A percentile compares a stretch with the other conserved stretches of the same genome.
Evolutionary conservation across 257 asterid species (phyloP).

Genomic region (Phtheirospermum japonicum): DNA sequence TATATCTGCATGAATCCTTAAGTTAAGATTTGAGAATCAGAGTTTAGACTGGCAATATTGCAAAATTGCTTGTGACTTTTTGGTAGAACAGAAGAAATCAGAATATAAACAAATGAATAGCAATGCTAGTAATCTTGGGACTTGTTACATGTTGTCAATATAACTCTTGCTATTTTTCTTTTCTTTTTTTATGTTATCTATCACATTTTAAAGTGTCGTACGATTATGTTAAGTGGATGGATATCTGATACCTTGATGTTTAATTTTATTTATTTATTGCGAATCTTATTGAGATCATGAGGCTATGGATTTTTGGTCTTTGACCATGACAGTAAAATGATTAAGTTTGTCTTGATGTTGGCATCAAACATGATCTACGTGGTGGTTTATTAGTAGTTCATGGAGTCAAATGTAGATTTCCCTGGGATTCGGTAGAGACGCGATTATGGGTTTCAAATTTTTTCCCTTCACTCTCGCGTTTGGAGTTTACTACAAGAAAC

Average conservation of each 20-base stretch:
- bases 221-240: background rate
- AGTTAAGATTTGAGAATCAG: too few relatives aligned
- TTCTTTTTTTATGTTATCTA: background rate
- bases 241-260: constrained; percentile 6
- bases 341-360: background rate
- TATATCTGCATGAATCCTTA: too few relatives aligned
- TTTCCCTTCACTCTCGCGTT: background rate
- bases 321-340: background rate
- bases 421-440: background rate
- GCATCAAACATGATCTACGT: background rate
- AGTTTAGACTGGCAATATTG: too few relatives aligned
- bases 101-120: too few relatives aligned
- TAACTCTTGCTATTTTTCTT: background rate
- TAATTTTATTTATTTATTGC: background rate
- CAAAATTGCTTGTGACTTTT: too few relatives aligned
- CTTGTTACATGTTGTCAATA: constrained; percentile 8
- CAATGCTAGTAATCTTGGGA: constrained; percentile 13
- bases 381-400: background rate
- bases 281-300: background rate
- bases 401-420: background rate
- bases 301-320: background rate
- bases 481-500: background rate
- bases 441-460: background rate
- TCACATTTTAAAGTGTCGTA: background rate
- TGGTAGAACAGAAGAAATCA: too few relatives aligned